Conservation (phyloP, 306 rosid genomes). For the Myrica gale region DNA sequence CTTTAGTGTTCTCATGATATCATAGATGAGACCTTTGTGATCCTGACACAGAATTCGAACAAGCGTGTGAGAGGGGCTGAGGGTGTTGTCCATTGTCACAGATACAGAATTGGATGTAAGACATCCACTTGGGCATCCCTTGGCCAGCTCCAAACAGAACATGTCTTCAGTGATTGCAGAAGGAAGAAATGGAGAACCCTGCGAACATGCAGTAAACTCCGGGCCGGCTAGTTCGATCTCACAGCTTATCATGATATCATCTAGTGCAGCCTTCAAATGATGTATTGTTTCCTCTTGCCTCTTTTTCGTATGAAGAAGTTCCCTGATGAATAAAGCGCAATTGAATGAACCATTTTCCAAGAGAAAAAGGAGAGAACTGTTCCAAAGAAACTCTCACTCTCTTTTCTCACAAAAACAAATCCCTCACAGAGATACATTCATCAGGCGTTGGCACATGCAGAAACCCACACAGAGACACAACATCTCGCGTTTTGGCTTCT, state of each 20-base stretch:
- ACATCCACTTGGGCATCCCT: slow-evolving; percentile 27
- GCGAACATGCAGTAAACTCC: slow-evolving; percentile 42
- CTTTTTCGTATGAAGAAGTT: slow-evolving; percentile 43
- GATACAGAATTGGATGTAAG: slow-evolving; percentile 34
- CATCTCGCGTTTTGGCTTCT: too few relatives aligned
- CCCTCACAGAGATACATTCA: background rate
- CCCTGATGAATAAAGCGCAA: slow-evolving; percentile 27
- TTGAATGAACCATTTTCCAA: background rate
- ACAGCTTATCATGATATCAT: slow-evolving; percentile 40
- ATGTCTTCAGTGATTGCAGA: slow-evolving; percentile 44
- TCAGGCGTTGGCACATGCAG: background rate
- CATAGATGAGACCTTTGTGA: slow-evolving; percentile 61
- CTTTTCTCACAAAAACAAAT: background rate
- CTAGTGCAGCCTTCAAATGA: slow-evolving; percentile 35
- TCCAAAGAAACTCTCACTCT: background rate
- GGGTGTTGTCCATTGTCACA: slow-evolving; percentile 43
- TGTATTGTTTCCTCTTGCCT: slow-evolving; percentile 47
- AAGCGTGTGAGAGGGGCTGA: slow-evolving; percentile 57
- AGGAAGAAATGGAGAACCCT: slow-evolving; percentile 45
- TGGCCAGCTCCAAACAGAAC: slow-evolving; percentile 44
- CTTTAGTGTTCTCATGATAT: slow-evolving; percentile 62
- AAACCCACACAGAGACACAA: background rate
- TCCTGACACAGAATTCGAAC: slow-evolving; percentile 50
- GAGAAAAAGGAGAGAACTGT: background rate
- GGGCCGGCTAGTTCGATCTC: slow-evolving; percentile 51